Evolutionary conservation across 805 yeast species (phyloP), one percentile per base, ranked within the genome.

Genomic region (Candida pseudoglaebosa): DNA sequence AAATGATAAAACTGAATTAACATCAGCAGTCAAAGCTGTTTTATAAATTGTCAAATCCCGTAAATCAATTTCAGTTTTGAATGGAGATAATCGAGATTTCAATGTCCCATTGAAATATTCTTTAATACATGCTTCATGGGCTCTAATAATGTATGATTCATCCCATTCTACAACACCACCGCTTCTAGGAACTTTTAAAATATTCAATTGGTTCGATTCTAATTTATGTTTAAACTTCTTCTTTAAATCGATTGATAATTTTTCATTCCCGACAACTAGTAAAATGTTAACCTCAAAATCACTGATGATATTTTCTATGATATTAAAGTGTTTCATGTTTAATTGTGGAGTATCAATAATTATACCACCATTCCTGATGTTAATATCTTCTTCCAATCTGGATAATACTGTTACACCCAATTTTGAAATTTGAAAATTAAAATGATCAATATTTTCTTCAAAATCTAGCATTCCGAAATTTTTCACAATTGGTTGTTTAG

Each of bases 61-160:
- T 40, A 74, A 67, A 51, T 80, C 87, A 2, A 81, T 79, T 16
- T 89, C 87, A 1, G 88, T 77, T 4, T 95, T 84, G 59, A 81
- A 90, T 2, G 99, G 98, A 14, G 95, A 82, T 38, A 93, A 69
- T 4, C 80, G 77, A 4, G 78, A 73, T 32, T 71, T 71, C 14
- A 71, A 61, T 4, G 75, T 75, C 2, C 99, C 99, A 54, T 93
- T 88, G 52, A 93, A 93, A 59, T 93, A 93, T 53, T 90, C 95
- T 54, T 80, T 79, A 38, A 91, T 88, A 4, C 82, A 68, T 30
- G 77, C 72, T 50, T 89, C 87, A 57, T 91, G 98, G 16, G 74
- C 38, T 26, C 81, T 77, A 52, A 98, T 71, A 26, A 71, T 67
- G 54, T 70, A 88, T 9, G 76, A 67, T 38, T 82, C 91, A 42